Evolutionary conservation across 208 protist species (phyloP).

Genomic region (Wallacemonas collosoma): DNA sequence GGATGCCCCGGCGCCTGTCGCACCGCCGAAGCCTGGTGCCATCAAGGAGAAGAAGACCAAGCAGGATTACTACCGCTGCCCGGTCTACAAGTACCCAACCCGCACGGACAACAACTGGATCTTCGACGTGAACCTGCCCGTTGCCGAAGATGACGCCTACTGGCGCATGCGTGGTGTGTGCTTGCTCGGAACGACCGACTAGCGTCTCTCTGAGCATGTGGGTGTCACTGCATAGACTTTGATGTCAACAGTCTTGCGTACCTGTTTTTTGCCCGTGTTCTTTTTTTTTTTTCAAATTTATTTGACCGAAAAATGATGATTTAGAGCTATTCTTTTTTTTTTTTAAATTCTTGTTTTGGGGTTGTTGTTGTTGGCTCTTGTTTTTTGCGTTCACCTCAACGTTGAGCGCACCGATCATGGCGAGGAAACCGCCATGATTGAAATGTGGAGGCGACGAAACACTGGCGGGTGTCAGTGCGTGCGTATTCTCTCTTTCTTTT

Average conservation of each 20-base stretch:
- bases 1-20: constrained; percentile 60
- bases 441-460: no score
- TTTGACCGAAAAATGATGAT: not conserved
- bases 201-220: constrained; percentile 13
- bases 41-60: constrained; percentile 88
- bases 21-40: constrained; percentile 60
- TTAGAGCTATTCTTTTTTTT: constrained; percentile 21
- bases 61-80: constrained; percentile 96
- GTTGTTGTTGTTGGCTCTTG: not conserved
- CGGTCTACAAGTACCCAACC: constrained; percentile 97
- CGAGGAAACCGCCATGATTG: no score
- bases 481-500: no score
- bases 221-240: no score
- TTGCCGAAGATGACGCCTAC: constrained; percentile 93
- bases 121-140: constrained; percentile 95
- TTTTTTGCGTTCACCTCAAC: not conserved
- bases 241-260: no score
- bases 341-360: not conserved
- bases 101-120: constrained; percentile 97
- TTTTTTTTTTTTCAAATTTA: no score
- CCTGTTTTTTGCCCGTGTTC: no score
- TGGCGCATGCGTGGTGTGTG: constrained; percentile 97
- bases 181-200: constrained; percentile 87
- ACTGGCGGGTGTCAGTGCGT: no score
- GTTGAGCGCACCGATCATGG: no score